Conservation (phyloP, 768 basidiomycete genomes). For the Mycena sanguinolenta region DNA sequence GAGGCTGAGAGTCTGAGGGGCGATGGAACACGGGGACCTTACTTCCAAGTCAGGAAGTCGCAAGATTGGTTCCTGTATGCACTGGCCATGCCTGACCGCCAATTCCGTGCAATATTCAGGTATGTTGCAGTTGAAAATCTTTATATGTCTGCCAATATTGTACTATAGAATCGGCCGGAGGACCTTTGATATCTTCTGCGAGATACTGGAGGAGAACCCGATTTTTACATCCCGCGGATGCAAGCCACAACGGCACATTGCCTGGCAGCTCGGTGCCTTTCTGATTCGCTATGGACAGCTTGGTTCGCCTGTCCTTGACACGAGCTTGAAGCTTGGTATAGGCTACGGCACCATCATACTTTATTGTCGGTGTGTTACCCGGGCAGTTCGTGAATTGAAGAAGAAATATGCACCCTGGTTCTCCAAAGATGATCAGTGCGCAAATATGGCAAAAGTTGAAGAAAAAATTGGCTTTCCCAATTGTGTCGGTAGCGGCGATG, state of each 20-base stretch:
- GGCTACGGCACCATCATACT: conserved; percentile 39
- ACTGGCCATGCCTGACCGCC: conserved; percentile 14
- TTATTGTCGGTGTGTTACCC: conserved; percentile 39
- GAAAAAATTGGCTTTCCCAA: conserved; percentile 11
- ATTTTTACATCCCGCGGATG: conserved; percentile 35
- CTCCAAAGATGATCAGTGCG: conserved; percentile 11
- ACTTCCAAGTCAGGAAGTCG: conserved; percentile 7
- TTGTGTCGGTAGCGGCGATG: conserved; percentile 15
- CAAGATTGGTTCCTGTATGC: conserved; percentile 20
- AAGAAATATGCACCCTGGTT: conserved; percentile 19
- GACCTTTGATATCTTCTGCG: conserved; percentile 30
- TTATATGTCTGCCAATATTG: background rate
- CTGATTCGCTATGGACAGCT: conserved; percentile 39
- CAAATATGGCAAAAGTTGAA: conserved; percentile 6
- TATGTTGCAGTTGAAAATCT: background rate
- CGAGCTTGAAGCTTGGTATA: conserved; percentile 35
- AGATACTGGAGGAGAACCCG: conserved; percentile 28
- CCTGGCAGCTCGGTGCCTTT: conserved; percentile 40
- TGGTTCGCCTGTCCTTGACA: conserved; percentile 30
- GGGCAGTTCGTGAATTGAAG: conserved; percentile 13
- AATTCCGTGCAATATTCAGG: conserved; percentile 29
- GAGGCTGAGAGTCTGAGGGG: conserved; percentile 11
- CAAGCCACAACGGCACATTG: conserved; percentile 40
- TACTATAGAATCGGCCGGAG: conserved; percentile 12
- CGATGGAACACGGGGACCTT: conserved; percentile 25